Percentiles rank a stretch among this genome's conserved stretches.
Evolutionary conservation across 2,329 filamentous ascomycete genomes (phyloP).

Genomic region (Aspergillus carbonarius): DNA sequence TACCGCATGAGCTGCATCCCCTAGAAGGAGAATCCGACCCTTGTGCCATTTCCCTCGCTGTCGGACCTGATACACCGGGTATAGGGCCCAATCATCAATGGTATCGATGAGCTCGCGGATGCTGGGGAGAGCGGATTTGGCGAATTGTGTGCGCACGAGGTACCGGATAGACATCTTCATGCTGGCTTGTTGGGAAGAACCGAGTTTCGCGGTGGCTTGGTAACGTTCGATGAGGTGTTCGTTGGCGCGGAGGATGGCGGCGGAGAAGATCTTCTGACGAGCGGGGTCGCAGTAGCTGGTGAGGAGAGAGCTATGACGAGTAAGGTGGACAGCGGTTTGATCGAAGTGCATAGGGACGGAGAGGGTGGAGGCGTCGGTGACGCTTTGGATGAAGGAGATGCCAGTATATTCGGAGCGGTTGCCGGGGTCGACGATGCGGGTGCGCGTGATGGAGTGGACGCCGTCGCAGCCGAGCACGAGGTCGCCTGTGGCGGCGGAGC

Average conservation of each 20-base stretch:
- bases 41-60: conserved; percentile 38
- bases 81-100: conserved; percentile 37
- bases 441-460: conserved; percentile 40
- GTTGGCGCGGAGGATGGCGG: conserved; percentile 36
- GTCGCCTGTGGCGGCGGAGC: conserved; percentile 32
- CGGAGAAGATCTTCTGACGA: conserved; percentile 35
- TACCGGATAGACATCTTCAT: conserved; percentile 34
- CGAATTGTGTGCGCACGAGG: conserved; percentile 35
- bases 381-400: conserved; percentile 40
- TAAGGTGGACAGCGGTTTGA: conserved; percentile 33
- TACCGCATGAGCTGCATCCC: conserved; percentile 47
- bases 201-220: conserved; percentile 21
- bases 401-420: conserved; percentile 40
- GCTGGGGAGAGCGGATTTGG: conserved; percentile 29
- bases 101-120: conserved; percentile 33
- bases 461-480: conserved; percentile 43
- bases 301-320: conserved; percentile 37
- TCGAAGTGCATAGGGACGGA: conserved; percentile 28
- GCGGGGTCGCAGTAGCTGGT: conserved; percentile 35
- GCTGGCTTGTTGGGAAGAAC: conserved; percentile 26
- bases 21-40: conserved; percentile 39
- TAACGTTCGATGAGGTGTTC: conserved; percentile 27
- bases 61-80: conserved; percentile 40
- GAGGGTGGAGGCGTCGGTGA: conserved; percentile 23
- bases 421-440: conserved; percentile 35